Evolutionary conservation across 2,329 filamentous ascomycete species (phyloP).

Genomic region (Aurifilum marmelostoma): DNA sequence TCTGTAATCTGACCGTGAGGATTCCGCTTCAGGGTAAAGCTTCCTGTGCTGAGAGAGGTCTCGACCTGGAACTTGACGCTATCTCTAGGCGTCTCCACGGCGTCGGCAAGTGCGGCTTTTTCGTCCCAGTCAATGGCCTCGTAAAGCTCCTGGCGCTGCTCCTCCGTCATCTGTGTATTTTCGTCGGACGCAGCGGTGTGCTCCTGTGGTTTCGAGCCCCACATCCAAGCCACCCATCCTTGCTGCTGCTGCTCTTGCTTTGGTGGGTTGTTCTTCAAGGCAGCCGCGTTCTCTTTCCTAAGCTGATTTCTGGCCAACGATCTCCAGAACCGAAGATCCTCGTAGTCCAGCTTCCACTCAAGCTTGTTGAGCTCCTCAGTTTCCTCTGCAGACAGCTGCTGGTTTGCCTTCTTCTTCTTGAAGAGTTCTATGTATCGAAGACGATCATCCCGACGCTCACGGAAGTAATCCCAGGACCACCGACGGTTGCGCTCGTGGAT

Average conservation of each 20-base stretch:
- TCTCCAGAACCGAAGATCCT: slow-evolving; percentile 96
- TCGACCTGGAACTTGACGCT: slow-evolving; percentile 92
- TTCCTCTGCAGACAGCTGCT: slow-evolving; percentile 72
- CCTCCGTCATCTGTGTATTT: slow-evolving; percentile 87
- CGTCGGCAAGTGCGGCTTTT: slow-evolving; percentile 84
- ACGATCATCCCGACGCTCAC: slow-evolving; percentile 87
- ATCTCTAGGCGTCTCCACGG: slow-evolving; percentile 87
- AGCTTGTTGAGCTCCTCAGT: slow-evolving; percentile 72
- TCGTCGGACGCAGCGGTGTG: slow-evolving; percentile 67
- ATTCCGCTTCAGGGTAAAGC: slow-evolving; percentile 89
- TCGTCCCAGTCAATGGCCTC: slow-evolving; percentile 98
- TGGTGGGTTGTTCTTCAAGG: slow-evolving; percentile 67
- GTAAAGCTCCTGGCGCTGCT: slow-evolving; percentile 95
- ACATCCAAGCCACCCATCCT: slow-evolving; percentile 90
- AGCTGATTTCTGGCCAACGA: slow-evolving; percentile 92
- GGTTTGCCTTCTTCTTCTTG: slow-evolving; percentile 85
- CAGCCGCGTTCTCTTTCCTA: slow-evolving; percentile 89
- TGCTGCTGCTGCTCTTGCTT: slow-evolving; percentile 64
- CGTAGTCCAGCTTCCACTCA: slow-evolving; percentile 88
- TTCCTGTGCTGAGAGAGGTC: slow-evolving; percentile 90
- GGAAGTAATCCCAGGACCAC: slow-evolving; percentile 97
- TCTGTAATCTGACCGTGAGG: slow-evolving; percentile 78
- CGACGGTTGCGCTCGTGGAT: slow-evolving; percentile 92
- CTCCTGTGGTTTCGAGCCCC: slow-evolving; percentile 73
- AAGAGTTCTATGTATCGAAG: slow-evolving; percentile 89